A percentile compares a stretch with the other conserved stretches of the same genome.
Conservation (phyloP, 2,329 filamentous ascomycete species). For the Fusarium nygamai region DNA sequence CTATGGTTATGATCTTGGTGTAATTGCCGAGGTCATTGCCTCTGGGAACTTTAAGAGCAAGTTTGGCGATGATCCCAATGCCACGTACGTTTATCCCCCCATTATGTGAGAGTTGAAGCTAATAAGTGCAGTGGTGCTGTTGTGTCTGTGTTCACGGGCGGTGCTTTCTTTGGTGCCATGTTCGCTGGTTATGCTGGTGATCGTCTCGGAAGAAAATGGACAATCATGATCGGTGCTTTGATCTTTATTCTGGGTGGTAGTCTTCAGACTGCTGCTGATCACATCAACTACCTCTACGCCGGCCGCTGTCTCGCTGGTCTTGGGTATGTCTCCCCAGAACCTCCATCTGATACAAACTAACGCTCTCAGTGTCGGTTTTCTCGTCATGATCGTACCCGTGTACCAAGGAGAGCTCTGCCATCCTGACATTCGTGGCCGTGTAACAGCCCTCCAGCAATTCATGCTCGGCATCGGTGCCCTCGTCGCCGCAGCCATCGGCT, state of each 20-base stretch:
- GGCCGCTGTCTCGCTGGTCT: constrained; percentile 76
- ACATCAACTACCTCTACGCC: constrained; percentile 70
- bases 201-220: constrained; percentile 72
- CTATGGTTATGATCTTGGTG: constrained; percentile 28
- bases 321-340: constrained; percentile 39
- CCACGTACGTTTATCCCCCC: background rate
- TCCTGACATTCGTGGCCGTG: constrained; percentile 76
- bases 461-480: constrained; percentile 81
- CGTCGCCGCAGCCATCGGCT: constrained; percentile 51
- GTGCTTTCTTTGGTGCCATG: constrained; percentile 75
- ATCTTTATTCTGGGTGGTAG: constrained; percentile 78
- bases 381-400: constrained; percentile 56
- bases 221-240: constrained; percentile 74
- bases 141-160: constrained; percentile 80
- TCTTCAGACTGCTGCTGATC: constrained; percentile 74
- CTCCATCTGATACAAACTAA: background rate
- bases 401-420: constrained; percentile 83
- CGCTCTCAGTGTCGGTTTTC: constrained; percentile 29
- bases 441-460: constrained; percentile 81
- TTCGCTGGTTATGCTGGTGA: constrained; percentile 72
- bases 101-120: background rate
- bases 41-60: constrained; percentile 14
- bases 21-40: constrained; percentile 26
- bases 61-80: constrained; percentile 11
- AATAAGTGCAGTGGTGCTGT: constrained; percentile 15